These are phyloP conservation scores for Postia placenta DNA, from an alignment of 768 basidiomycete species.

Conservation along the genomic window DNA sequence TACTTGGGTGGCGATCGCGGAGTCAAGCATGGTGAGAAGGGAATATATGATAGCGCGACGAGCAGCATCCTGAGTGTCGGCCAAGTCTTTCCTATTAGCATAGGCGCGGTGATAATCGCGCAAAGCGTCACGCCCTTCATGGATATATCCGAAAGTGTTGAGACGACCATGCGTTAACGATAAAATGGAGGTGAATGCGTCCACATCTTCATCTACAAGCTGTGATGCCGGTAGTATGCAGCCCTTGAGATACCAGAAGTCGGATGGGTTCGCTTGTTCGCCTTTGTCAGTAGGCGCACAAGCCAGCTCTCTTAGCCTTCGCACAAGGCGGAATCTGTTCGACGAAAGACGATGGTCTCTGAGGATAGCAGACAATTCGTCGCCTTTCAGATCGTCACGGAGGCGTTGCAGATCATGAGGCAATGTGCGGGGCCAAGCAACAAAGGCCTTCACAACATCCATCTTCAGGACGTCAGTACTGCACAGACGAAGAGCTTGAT, in stretches of 20 bases:
- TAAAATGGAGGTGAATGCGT: slow-evolving; percentile 67
- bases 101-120: slow-evolving; percentile 28
- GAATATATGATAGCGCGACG: slow-evolving; percentile 46
- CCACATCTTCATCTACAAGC: slow-evolving; percentile 61
- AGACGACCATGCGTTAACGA: slow-evolving; percentile 53
- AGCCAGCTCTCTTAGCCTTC: slow-evolving; percentile 50
- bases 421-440: slow-evolving; percentile 72
- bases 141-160: slow-evolving; percentile 54
- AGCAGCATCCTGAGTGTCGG: slow-evolving; percentile 16
- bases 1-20: slow-evolving; percentile 40
- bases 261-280: slow-evolving; percentile 44
- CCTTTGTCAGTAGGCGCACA: slow-evolving; percentile 16
- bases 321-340: slow-evolving; percentile 74
- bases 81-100: not conserved
- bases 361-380: slow-evolving; percentile 48
- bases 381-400: slow-evolving; percentile 38
- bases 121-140: slow-evolving; percentile 34
- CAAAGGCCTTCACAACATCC: slow-evolving; percentile 50
- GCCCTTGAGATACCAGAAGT: slow-evolving; percentile 84
- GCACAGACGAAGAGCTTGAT: slow-evolving; percentile 38
- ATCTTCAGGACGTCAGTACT: slow-evolving; percentile 28
- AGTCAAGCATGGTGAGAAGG: slow-evolving; percentile 55
- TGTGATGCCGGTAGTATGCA: slow-evolving; percentile 53
- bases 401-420: slow-evolving; percentile 39
- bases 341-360: slow-evolving; percentile 54